phyloP scores from a whole-genome alignment of 208 protist species.

The Trypanosoma lewisi region DNA sequence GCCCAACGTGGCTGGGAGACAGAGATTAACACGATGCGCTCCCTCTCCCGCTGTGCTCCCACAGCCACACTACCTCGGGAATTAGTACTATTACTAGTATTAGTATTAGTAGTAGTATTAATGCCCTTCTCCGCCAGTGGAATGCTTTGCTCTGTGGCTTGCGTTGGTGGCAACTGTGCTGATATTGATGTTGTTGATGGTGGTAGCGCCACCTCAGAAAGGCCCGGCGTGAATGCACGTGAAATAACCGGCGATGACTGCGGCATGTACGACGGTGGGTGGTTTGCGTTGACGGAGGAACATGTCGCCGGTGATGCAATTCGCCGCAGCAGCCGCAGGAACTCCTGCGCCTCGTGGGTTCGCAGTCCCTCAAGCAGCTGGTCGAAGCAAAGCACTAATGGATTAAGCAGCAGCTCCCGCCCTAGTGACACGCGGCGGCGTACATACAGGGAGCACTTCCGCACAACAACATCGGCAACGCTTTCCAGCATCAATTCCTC shows the following conservation, averaged over 20 bases:
- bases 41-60: background rate
- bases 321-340: conserved; percentile 40
- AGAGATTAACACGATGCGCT: conserved; percentile 30
- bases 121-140: too few relatives aligned
- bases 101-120: too few relatives aligned
- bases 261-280: background rate
- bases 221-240: background rate
- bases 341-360: conserved; percentile 64
- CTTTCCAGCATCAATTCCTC: conserved; percentile 33
- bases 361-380: conserved; percentile 47
- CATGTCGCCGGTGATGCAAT: conserved; percentile 22
- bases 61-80: conserved; percentile 5
- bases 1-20: conserved; percentile 66
- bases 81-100: too few relatives aligned
- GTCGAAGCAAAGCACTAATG: conserved; percentile 48
- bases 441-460: conserved; percentile 44
- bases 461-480: conserved; percentile 27
- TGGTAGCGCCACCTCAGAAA: background rate
- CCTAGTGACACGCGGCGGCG: conserved; percentile 51
- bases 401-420: conserved; percentile 59
- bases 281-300: background rate
- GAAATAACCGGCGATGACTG: background rate
- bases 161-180: too few relatives aligned
- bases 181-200: background rate
- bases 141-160: too few relatives aligned